Evolutionary conservation across 1,284 basidiomycete genomes (phyloP).

Genomic region (Taiwanofungus camphoratus): DNA sequence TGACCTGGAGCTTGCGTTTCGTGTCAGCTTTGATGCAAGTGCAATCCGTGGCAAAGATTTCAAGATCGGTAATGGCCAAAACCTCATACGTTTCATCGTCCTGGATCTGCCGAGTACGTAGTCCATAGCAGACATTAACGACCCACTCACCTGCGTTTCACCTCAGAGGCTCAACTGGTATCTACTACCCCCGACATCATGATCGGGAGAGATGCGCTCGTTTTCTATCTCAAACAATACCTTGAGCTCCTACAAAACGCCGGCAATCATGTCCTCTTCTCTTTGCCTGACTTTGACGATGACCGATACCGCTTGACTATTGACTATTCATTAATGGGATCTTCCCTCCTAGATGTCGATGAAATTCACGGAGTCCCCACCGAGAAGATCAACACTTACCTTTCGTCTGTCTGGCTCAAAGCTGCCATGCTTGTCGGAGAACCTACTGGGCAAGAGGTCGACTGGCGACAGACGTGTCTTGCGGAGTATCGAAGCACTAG

Average conservation of each 20-base stretch:
- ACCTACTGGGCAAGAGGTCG: slow-evolving; percentile 1
- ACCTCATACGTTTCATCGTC: slow-evolving; percentile 8
- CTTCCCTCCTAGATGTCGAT: slow-evolving; percentile 11
- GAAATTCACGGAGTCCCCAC: slow-evolving; percentile 24
- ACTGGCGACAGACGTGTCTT: slow-evolving; percentile 18
- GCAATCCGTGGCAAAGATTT: slow-evolving; percentile 7
- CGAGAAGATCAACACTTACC: slow-evolving; percentile 27
- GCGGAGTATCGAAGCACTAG: slow-evolving; percentile 25
- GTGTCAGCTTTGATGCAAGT: slow-evolving; percentile 4
- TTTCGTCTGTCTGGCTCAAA: slow-evolving; percentile 28
- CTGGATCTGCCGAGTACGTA: slow-evolving; percentile 8
- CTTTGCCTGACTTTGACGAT: slow-evolving; percentile 27
- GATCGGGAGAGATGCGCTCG: slow-evolving; percentile 12
- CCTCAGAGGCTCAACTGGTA: slow-evolving; percentile 11
- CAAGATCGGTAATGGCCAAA: slow-evolving; percentile 10
- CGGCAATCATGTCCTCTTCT: slow-evolving; percentile 27
- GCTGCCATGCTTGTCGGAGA: slow-evolving; percentile 23
- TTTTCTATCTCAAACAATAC: slow-evolving; percentile 20
- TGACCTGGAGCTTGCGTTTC: slow-evolving; percentile 9
- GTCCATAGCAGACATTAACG: background rate
- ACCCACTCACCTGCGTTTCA: background rate
- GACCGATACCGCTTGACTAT: slow-evolving; percentile 16
- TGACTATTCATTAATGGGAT: slow-evolving; percentile 21
- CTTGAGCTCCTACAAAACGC: slow-evolving; percentile 21
- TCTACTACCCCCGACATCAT: slow-evolving; percentile 9